Evolutionary conservation across 441 rosid species (phyloP), one percentile per base, ranked within the genome.

Genomic region (Adansonia rubrostipa): DNA sequence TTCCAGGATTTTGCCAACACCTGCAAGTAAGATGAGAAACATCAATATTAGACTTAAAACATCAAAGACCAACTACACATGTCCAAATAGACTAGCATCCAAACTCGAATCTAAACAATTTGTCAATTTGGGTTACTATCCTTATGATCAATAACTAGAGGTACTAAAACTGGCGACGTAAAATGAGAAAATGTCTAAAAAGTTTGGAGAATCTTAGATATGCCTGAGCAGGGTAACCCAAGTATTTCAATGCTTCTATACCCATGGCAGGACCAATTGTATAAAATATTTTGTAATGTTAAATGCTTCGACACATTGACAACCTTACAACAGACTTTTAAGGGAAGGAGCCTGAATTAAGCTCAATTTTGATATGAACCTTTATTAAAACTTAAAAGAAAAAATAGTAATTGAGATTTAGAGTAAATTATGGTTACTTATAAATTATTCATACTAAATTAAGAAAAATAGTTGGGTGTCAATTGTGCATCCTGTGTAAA

Each of bases 221-320:
- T 82, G 80, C 98, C 98, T 95, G 99, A 66, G 99, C 98, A n/a
- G 99, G 98, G 79, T 93, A 95, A 75, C 99, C 93, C 28, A 91
- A 93, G 80, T 93, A 95, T 86, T 95, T 95, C 45, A 54, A 80
- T 36, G 99, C 99, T 80, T 95, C 98, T 78, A 95, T 95, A 9
- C 98, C 98, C 98, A 95, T 90, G 71, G 99, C 95, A 0, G 98
- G 99, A 63, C 98, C 98, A 82, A 93, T 93, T 0, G 99, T 92
- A 78, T 93, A 36, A 36, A 36, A 36, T 36, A 36, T 45, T 45
- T 45, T 45, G 9, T 45, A 2, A 9, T 45, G 11, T 45, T 44
- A 44, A 44, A 44, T 44, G 47, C 47, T 44, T 44, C 47, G 7
- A 44, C 47, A 44, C 9, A 44, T 44, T 44, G 47, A 44, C 47